These are phyloP conservation scores for Xylaria palmicola DNA, from an alignment of 495 filamentous ascomycete species.

Conservation along the genomic window DNA sequence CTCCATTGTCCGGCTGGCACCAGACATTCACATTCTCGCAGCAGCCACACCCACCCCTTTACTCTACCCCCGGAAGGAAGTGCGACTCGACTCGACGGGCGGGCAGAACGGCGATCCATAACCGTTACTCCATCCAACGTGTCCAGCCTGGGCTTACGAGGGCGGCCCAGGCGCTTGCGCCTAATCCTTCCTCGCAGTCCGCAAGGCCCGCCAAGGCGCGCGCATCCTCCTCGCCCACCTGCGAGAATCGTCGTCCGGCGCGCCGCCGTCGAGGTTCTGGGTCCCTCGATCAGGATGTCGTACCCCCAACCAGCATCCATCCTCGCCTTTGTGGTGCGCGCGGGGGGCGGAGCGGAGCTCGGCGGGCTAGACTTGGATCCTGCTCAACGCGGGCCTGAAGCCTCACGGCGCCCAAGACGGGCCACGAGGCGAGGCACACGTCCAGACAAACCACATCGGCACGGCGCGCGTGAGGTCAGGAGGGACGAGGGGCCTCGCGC, in stretches of 20 bases:
- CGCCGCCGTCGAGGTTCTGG: slow-evolving; percentile 49
- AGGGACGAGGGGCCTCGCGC: slow-evolving; percentile 21
- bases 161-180: slow-evolving; percentile 42
- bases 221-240: slow-evolving; percentile 36
- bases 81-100: slow-evolving; percentile 21
- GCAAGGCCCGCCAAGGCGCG: slow-evolving; percentile 42
- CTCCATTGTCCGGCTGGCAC: slow-evolving; percentile 18
- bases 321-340: slow-evolving; percentile 39
- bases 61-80: too few species aligned
- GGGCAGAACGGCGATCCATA: slow-evolving; percentile 47
- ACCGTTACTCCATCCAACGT: slow-evolving; percentile 54
- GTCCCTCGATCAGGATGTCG: slow-evolving; percentile 50
- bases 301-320: slow-evolving; percentile 43
- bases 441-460: slow-evolving; percentile 45
- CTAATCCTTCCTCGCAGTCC: slow-evolving; percentile 48
- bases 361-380: slow-evolving; percentile 40
- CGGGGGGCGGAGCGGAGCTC: slow-evolving; percentile 25
- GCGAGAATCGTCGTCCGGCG: slow-evolving; percentile 28
- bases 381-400: slow-evolving; percentile 49
- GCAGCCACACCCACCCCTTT: slow-evolving; percentile 13
- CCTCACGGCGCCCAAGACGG: slow-evolving; percentile 25
- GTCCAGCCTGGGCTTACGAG: slow-evolving; percentile 56
- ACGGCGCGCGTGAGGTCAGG: slow-evolving; percentile 26
- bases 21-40: slow-evolving; percentile 23
- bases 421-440: slow-evolving; percentile 47